These are phyloP conservation scores for Lepidium didymum DNA, from an alignment of 345 rosid genomes.

Conservation along the genomic window DNA sequence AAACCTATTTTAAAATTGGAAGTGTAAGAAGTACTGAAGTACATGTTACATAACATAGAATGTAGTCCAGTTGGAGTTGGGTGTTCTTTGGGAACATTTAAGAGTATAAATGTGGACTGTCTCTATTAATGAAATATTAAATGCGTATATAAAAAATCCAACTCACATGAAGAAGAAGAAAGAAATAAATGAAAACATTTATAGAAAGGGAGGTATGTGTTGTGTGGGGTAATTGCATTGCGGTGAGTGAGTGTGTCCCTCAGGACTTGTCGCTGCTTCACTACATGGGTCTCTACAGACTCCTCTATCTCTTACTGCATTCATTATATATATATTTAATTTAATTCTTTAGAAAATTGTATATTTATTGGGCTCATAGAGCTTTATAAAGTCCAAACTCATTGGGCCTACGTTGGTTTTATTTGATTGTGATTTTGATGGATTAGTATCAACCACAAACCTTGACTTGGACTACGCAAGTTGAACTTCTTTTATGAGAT, in stretches of 20 bases:
- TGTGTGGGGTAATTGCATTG: constrained; percentile 8
- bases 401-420: not conserved
- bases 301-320: constrained; percentile 5
- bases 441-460: not conserved
- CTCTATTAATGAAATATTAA: not conserved
- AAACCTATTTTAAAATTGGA: not conserved
- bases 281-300: constrained; percentile 21
- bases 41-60: not conserved
- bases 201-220: not conserved
- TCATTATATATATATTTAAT: not conserved
- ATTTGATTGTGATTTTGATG: not conserved
- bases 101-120: not conserved
- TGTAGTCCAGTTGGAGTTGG: not conserved
- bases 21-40: not conserved
- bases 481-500: not conserved
- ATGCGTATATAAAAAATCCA: not conserved
- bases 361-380: not conserved
- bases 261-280: constrained; percentile 26
- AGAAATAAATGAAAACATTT: constrained; percentile 14
- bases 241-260: constrained; percentile 29
- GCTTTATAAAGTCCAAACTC: not conserved
- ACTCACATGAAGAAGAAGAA: constrained; percentile 13
- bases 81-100: not conserved
- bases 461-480: not conserved
- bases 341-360: not conserved